These are phyloP conservation scores for Sisymbrium irio DNA, from an alignment of 345 rosid species.

Conservation along the genomic window DNA sequence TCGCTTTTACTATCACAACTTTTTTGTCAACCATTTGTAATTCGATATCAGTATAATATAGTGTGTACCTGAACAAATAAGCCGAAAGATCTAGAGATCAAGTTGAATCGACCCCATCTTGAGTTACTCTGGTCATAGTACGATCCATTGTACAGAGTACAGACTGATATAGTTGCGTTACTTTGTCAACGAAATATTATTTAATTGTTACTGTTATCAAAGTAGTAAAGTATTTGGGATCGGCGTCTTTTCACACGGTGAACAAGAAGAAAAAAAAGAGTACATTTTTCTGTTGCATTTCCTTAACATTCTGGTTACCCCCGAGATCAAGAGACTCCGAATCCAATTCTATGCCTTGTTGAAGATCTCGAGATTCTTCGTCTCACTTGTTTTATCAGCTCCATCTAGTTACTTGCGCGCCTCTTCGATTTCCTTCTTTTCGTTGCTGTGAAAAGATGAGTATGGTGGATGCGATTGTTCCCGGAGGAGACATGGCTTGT, in stretches of 20 bases:
- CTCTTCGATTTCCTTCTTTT: constrained; percentile 17
- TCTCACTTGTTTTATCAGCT: not conserved
- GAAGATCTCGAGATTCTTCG: constrained; percentile 40
- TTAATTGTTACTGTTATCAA: not conserved
- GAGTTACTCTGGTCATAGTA: not conserved
- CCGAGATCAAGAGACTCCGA: not conserved
- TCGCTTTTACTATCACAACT: too few relatives aligned
- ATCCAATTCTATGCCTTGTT: not conserved
- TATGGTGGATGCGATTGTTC: constrained; percentile 40
- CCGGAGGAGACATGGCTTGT: constrained; percentile 62
- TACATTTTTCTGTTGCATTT: not conserved
- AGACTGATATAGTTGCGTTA: not conserved
- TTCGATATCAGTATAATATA: too few relatives aligned
- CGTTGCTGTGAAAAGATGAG: constrained; percentile 28
- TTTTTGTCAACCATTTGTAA: too few relatives aligned
- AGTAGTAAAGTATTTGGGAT: not conserved
- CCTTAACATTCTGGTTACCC: not conserved
- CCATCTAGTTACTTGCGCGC: too few relatives aligned
- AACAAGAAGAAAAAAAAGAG: not conserved
- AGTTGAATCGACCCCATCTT: not conserved
- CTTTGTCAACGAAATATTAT: not conserved
- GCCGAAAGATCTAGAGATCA: not conserved
- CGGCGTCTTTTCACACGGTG: not conserved
- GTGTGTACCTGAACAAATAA: not conserved
- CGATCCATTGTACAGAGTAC: not conserved